These are phyloP conservation scores for Rhodotorula graminis DNA, from an alignment of 768 basidiomycete genomes.

Conservation along the genomic window DNA sequence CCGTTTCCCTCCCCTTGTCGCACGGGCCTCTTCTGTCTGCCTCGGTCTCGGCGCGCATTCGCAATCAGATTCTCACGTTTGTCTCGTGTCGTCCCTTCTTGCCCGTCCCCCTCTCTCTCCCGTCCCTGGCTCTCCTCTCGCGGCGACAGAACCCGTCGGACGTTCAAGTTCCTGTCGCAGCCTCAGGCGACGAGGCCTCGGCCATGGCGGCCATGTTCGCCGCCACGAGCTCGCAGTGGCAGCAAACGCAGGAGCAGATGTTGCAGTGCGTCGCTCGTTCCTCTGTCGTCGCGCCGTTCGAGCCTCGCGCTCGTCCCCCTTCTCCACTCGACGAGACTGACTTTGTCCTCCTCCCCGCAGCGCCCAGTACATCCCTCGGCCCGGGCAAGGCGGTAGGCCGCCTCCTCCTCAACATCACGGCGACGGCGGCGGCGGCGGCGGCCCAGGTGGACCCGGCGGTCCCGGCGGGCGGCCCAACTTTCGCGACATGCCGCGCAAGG, in stretches of 20 bases:
- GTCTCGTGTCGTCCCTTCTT: background rate
- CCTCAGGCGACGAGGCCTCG: conserved; percentile 77
- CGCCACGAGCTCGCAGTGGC: conserved; percentile 89
- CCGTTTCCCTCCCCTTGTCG: conserved; percentile 14
- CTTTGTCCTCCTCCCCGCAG: conserved; percentile 5
- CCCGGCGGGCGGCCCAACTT: conserved; percentile 49
- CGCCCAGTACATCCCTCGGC: conserved; percentile 14
- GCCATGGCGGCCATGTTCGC: conserved; percentile 98
- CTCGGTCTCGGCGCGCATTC: no score
- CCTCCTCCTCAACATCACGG: background rate
- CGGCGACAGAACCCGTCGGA: background rate
- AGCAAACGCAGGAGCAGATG: conserved; percentile 99
- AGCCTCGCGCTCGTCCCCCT: background rate
- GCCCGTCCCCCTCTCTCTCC: background rate
- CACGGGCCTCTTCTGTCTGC: background rate
- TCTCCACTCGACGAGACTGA: conserved; percentile 48
- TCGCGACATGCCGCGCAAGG: conserved; percentile 57
- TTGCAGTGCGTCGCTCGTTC: conserved; percentile 70
- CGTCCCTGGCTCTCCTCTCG: background rate
- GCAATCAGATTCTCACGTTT: conserved; percentile 11
- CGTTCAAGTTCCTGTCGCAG: conserved; percentile 36
- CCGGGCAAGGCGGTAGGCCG: background rate
- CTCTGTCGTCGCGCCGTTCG: no score
- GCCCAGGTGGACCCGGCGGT: conserved; percentile 47
- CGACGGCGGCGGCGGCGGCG: conserved; percentile 49